Evolutionary conservation across 768 basidiomycete species (phyloP).

Genomic region (Tulasnella sp.): DNA sequence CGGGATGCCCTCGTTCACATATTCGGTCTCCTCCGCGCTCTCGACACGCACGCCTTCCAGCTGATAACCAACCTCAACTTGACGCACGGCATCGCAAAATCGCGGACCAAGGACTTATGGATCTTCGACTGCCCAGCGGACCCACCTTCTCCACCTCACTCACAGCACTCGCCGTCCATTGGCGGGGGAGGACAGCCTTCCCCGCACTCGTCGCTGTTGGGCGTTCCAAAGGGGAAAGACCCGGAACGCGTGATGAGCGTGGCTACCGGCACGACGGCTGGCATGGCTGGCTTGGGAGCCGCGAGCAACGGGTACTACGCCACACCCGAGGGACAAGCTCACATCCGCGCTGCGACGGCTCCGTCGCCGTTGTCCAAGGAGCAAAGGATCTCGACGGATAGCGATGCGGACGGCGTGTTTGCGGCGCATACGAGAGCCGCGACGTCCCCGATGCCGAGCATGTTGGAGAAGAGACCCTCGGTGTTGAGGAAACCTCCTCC

Average conservation of each 20-base stretch:
- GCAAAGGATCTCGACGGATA: neutral
- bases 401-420: neutral
- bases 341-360: conserved; percentile 1
- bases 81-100: conserved; percentile 6
- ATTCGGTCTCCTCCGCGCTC: conserved; percentile 4
- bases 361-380: neutral
- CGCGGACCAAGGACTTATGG: conserved; percentile 13
- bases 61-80: conserved; percentile 12
- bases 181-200: neutral
- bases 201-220: neutral
- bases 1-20: conserved; percentile 11
- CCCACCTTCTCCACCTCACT: neutral
- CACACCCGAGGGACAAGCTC: neutral
- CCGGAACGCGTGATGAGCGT: neutral
- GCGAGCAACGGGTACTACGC: neutral
- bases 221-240: neutral
- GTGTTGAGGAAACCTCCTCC: neutral
- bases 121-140: conserved; percentile 13
- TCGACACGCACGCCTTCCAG: conserved; percentile 3
- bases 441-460: neutral
- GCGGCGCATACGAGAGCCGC: neutral
- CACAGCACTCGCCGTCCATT: neutral
- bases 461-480: neutral
- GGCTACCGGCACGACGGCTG: neutral
- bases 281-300: conserved; percentile 2